Percentiles rank a stretch among this genome's conserved stretches.
phyloP scores from a whole-genome alignment of 2,329 filamentous ascomycete genomes.

The Ramularia endophylla region DNA sequence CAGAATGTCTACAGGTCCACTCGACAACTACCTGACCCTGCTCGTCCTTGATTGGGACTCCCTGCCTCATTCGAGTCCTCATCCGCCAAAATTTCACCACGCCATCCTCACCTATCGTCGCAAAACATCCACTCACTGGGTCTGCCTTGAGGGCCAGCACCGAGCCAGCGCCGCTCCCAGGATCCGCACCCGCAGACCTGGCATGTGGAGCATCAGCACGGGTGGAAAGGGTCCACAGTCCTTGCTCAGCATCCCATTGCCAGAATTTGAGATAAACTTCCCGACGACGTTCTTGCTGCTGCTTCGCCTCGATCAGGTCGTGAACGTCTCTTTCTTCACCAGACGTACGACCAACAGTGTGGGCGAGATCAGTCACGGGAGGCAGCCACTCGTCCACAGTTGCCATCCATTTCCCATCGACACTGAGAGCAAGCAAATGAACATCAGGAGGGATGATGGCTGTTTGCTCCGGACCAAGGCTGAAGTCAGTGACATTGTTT shows the following conservation, averaged over 20 bases:
- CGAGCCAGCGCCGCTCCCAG: slow-evolving; percentile 37
- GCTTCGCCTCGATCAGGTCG: slow-evolving; percentile 31
- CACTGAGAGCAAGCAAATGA: slow-evolving; percentile 66
- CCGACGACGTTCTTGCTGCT: slow-evolving; percentile 45
- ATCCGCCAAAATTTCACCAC: slow-evolving; percentile 76
- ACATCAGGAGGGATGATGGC: slow-evolving; percentile 73
- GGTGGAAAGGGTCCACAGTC: slow-evolving; percentile 66
- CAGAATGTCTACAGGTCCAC: slow-evolving; percentile 64
- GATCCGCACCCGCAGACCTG: slow-evolving; percentile 24
- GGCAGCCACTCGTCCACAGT: slow-evolving; percentile 90
- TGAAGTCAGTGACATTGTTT: slow-evolving; percentile 78
- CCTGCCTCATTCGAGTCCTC: slow-evolving; percentile 61
- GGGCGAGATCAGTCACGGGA: slow-evolving; percentile 60
- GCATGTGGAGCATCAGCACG: slow-evolving; percentile 77
- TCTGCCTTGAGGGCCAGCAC: slow-evolving; percentile 71
- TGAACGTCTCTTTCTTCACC: slow-evolving; percentile 7
- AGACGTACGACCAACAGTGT: slow-evolving; percentile 37
- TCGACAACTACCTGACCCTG: slow-evolving; percentile 57
- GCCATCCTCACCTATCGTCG: slow-evolving; percentile 77
- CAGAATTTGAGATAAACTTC: slow-evolving; percentile 92
- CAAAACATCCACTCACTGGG: slow-evolving; percentile 65
- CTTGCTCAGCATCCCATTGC: slow-evolving; percentile 56
- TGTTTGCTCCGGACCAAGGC: slow-evolving; percentile 64
- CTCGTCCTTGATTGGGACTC: slow-evolving; percentile 56
- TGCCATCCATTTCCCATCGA: slow-evolving; percentile 81